Conservation (phyloP, 257 asterid genomes). For the Lycium barbarum region DNA sequence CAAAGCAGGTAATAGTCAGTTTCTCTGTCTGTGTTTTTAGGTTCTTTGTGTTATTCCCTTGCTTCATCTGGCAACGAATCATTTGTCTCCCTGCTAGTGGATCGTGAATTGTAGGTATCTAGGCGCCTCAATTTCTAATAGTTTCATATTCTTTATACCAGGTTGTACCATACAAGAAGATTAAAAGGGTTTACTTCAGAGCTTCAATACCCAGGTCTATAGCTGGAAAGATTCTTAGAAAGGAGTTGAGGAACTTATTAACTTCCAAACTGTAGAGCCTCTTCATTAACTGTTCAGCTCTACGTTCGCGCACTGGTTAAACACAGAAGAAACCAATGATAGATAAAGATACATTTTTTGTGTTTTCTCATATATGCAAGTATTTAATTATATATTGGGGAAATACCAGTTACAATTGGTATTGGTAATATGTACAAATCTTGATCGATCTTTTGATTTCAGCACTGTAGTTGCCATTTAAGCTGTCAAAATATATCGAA, state of each 20-base stretch:
- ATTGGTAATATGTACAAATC: neutral
- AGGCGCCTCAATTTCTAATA: neutral
- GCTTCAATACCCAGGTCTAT: slow-evolving; percentile 61
- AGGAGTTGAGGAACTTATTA: slow-evolving; percentile 48
- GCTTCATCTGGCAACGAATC: neutral
- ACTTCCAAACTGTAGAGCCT: slow-evolving; percentile 61
- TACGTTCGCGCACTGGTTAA: neutral
- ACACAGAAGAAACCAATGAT: neutral
- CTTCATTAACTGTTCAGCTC: slow-evolving; percentile 6
- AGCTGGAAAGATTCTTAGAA: slow-evolving; percentile 74
- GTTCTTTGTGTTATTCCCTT: slow-evolving; percentile 3
- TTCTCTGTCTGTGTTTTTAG: neutral
- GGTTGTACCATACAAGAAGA: slow-evolving; percentile 90
- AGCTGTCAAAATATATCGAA: neutral
- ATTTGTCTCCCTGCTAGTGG: neutral
- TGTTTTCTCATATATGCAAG: neutral
- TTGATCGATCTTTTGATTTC: neutral
- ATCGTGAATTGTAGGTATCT: neutral
- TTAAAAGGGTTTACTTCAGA: slow-evolving; percentile 64
- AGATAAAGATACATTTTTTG: neutral
- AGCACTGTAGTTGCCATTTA: slow-evolving; percentile 18
- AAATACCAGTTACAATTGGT: neutral
- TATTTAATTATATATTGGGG: neutral
- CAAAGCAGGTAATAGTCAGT: slow-evolving; percentile 56
- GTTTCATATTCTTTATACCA: slow-evolving; percentile 31